Evolutionary conservation across 192 early-diverging fungal genomes (phyloP).

Genomic region (Powellomyces hirtus): DNA sequence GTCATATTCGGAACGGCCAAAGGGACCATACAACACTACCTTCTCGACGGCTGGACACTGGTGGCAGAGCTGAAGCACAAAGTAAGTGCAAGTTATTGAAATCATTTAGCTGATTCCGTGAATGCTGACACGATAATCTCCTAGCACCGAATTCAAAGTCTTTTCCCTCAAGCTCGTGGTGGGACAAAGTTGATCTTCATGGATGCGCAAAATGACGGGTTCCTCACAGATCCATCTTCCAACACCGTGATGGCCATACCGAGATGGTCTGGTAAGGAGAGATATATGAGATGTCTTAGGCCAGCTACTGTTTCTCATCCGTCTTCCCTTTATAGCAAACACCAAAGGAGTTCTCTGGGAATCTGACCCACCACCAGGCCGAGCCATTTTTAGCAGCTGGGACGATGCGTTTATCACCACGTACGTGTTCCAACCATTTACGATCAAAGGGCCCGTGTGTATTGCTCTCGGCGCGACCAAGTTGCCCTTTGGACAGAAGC

Average conservation of each 20-base stretch:
- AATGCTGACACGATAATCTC: no score
- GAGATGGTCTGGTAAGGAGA: constrained; percentile 32
- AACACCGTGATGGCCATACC: constrained; percentile 40
- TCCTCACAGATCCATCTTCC: constrained; percentile 34
- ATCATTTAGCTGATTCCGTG: not conserved
- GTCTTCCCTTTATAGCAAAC: constrained; percentile 28
- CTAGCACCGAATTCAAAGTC: constrained; percentile 35
- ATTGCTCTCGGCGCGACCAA: constrained; percentile 40
- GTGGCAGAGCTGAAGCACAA: constrained; percentile 45
- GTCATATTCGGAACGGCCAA: constrained; percentile 33
- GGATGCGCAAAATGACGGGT: constrained; percentile 42
- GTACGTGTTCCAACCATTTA: constrained; percentile 38
- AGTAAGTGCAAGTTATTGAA: constrained; percentile 19
- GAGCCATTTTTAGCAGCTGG: constrained; percentile 44
- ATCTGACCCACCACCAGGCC: constrained; percentile 4
- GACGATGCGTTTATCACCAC: constrained; percentile 46
- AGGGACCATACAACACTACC: constrained; percentile 32
- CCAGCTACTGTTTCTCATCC: not conserved
- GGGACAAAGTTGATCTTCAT: constrained; percentile 43
- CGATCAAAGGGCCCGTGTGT: constrained; percentile 42
- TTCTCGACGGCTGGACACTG: constrained; percentile 42
- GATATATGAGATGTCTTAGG: not conserved
- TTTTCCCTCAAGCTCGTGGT: constrained; percentile 38
- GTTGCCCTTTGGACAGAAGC: constrained; percentile 49
- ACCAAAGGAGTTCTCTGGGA: constrained; percentile 49